A percentile compares a stretch with the other conserved stretches of the same genome.
These are phyloP conservation scores for Aspergillus aculeatus DNA, from an alignment of 2,329 filamentous ascomycete species.

Conservation along the genomic window DNA sequence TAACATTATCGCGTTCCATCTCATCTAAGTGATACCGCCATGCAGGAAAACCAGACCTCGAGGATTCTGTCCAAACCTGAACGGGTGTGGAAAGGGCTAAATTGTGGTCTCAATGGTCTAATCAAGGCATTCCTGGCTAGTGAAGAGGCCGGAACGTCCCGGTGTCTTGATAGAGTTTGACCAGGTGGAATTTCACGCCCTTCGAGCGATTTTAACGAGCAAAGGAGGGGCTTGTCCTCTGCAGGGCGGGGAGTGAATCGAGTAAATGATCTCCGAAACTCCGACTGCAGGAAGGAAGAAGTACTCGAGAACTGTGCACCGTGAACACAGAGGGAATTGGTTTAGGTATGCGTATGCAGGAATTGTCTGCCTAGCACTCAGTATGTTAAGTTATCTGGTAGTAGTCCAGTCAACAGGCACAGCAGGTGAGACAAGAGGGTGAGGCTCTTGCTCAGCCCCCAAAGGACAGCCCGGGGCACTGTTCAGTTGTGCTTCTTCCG, in stretches of 20 bases:
- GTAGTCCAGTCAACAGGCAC: not conserved
- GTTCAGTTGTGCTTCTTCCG: constrained; percentile 5
- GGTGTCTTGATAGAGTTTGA: constrained; percentile 13
- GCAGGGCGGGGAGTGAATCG: constrained; percentile 27
- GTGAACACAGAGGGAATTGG: too few species aligned
- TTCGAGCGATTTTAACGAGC: constrained; percentile 9
- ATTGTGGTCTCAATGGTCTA: not conserved
- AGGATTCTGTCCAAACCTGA: not conserved
- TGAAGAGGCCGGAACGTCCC: constrained; percentile 6
- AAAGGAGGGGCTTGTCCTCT: not conserved
- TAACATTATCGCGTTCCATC: not conserved
- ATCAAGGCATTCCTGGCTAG: not conserved
- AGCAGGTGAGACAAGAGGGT: constrained; percentile 1
- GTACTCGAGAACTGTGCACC: too few species aligned
- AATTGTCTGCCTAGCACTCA: too few species aligned
- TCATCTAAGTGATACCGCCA: not conserved
- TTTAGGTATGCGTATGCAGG: too few species aligned
- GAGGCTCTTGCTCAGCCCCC: constrained; percentile 8
- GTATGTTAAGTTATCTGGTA: too few species aligned
- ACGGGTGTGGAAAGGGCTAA: not conserved
- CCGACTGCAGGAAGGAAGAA: not conserved
- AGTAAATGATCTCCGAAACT: constrained; percentile 17
- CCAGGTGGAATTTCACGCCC: constrained; percentile 8
- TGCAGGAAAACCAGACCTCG: not conserved
- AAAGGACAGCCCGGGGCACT: not conserved